Base-by-base conservation (phyloP, 768 basidiomycete genomes). In the Lentinula edodes region DNA sequence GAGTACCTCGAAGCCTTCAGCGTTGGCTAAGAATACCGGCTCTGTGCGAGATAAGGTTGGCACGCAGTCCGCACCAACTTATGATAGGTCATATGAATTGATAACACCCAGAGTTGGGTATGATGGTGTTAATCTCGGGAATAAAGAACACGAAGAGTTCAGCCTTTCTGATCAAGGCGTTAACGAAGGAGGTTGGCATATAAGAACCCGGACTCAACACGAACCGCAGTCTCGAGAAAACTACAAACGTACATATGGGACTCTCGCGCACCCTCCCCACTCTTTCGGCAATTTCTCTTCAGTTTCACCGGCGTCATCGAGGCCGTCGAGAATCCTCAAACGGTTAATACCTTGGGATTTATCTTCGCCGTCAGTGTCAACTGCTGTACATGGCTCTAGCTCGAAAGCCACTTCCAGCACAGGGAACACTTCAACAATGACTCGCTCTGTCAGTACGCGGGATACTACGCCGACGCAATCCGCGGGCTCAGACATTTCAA, bases 321-420 rank as follows among this genome's bases (percentile, higher is more conserved):
- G 7, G 34, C 23, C 39, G 23, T 16, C 58, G 6, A 59, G 28
- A 28, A 48, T 59, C 41, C 32, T 59, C 18, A 59, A 59, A 23
- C 46, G 58, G 8, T 48, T 59, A n/a, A 50, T 59, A 50, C 43
- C 58, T 34, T 59, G 58, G 58, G 58, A 59, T 36, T 28, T 45
- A 38, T 50, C 58, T 36, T 59, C 15, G 20, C 23, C 56, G 16
- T 58, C 42, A 46, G 13, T 34, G 6, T 41, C 41, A 15, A 23
- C 36, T 45, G 23, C 32, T 15, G 13, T 6, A 6, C n/a, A 18
- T 34, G 10, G 39, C 28, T 16, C 35, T 9, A 51, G 9, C 34
- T 59, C 56, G 39, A 58, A 23, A 12, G 20, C 28, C 34, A 45
- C 58, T 16, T 46, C 58, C 36, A 42, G n/a, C 41, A 48, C 20